These are phyloP conservation scores for Bigelowiella natans DNA, from an alignment of 78 protist species.

Conservation along the genomic window DNA sequence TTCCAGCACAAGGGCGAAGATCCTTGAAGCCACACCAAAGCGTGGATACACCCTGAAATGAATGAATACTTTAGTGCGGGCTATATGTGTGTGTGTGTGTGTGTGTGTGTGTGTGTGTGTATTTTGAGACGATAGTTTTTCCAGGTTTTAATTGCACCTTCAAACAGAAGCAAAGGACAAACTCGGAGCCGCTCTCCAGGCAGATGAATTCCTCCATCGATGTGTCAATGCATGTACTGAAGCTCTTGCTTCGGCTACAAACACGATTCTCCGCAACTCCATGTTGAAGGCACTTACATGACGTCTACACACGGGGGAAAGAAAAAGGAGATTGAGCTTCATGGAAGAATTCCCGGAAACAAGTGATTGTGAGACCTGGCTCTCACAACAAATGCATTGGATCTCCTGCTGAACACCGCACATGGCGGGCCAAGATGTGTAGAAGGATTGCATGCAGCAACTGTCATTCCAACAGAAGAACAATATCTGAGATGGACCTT, in stretches of 20 bases:
- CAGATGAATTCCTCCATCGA: not conserved
- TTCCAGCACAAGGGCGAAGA: not conserved
- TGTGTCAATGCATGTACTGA: not conserved
- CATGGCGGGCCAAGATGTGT: not conserved
- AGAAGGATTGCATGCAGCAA: not conserved
- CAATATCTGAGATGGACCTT: no score
- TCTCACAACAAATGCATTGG: not conserved
- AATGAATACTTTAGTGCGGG: no score
- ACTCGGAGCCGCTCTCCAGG: not conserved
- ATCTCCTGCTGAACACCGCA: not conserved
- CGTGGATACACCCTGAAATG: not conserved
- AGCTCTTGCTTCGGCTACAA: not conserved
- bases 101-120: no score
- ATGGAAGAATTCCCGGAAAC: no score
- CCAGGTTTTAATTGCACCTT: no score
- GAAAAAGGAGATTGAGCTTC: no score
- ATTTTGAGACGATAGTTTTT: no score
- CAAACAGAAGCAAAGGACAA: not conserved
- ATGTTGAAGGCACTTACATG: not conserved
- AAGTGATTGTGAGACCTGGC: not conserved
- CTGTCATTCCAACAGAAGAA: no score
- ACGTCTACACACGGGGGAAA: no score
- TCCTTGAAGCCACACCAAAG: not conserved
- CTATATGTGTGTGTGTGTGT: no score
- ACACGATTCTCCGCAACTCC: not conserved